Evolutionary conservation across 1,139 yeast species (phyloP), one percentile per base, ranked within the genome.

Genomic region (Sugiyamaella paludigena): DNA sequence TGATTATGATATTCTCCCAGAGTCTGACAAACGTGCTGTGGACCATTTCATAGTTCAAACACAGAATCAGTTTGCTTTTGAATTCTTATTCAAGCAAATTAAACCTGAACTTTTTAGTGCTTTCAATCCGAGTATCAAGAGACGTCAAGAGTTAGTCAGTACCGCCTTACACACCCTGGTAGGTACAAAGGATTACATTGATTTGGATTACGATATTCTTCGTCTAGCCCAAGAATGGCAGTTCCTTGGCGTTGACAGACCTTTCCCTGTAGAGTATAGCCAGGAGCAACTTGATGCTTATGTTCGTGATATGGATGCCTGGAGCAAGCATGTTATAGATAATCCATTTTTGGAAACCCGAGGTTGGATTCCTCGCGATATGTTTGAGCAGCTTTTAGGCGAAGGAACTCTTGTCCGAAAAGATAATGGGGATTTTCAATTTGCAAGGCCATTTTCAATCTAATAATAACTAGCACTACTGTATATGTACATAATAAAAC

Each of bases 341-440:
- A 78, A 82, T 48, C 97, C 97, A 41, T 89, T 89, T 67, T 83
- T 87, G 33, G 94, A 94, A 43, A 87, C 97, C 34, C 86, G 87
- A 50, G 96, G 96, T 5, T 91, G 97, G 96, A 78, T 92, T 51
- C 96, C 98, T 26, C 95, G 87, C 65, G 96, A 88, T 63, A 80
- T 88, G 84, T 89, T 91, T 64, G 84, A 80, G 39, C 78, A 79
- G 49, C 75, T 88, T 58, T 69, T 79, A 40, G 80, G 79, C 16
- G 83, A 82, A 56, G 94, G 92, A 1, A 73, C 84, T 50, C 72
- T 91, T 47, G 73, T 67, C 47, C 70, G 75, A 54, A 64, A 70
- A 19, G 73, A 68, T 13, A 67, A 71, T 40, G 82, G 82, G 19
- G 71, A 76, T 57, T 77, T 74, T 58, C 68, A 68, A 28, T 52